Evolutionary conservation across 2,329 filamentous ascomycete species (phyloP).

Genomic region (Neurospora sp.): DNA sequence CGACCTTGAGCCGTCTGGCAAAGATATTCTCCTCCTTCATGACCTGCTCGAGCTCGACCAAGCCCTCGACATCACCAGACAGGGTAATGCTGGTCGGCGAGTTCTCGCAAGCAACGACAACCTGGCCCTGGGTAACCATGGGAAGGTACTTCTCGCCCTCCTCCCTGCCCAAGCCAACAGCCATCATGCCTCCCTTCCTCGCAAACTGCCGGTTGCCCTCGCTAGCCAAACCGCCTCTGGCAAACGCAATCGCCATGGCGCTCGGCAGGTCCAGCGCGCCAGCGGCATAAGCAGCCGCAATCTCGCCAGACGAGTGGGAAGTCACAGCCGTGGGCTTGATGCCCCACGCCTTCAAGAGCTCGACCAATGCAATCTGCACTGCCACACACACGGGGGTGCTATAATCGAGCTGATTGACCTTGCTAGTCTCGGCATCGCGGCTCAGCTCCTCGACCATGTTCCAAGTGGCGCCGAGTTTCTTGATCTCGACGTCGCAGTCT

Average conservation of each 20-base stretch:
- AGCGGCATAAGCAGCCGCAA: slow-evolving; percentile 32
- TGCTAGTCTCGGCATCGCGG: slow-evolving; percentile 6
- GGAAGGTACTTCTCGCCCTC: slow-evolving; percentile 12
- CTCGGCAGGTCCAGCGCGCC: slow-evolving; percentile 20
- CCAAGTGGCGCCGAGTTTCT: slow-evolving; percentile 13
- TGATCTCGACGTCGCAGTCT: slow-evolving; percentile 12
- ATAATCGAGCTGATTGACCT: slow-evolving; percentile 14
- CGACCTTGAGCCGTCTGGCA: slow-evolving; percentile 27
- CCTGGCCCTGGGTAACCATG: slow-evolving; percentile 8
- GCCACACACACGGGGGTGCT: slow-evolving; percentile 23
- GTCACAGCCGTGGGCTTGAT: slow-evolving; percentile 21
- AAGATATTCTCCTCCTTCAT: slow-evolving; percentile 24
- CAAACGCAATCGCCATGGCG: slow-evolving; percentile 30
- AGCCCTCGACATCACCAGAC: slow-evolving; percentile 18
- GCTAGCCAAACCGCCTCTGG: slow-evolving; percentile 23
- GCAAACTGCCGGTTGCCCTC: slow-evolving; percentile 9
- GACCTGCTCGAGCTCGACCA: slow-evolving; percentile 20
- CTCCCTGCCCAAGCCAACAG: slow-evolving; percentile 12
- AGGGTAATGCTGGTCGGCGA: slow-evolving; percentile 17
- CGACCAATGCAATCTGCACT: slow-evolving; percentile 31
- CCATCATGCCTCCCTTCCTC: slow-evolving; percentile 18
- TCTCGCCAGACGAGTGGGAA: slow-evolving; percentile 27
- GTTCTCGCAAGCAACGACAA: slow-evolving; percentile 18
- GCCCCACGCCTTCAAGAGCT: slow-evolving; percentile 24
- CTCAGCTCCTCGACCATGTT: slow-evolving; percentile 7